A percentile compares a stretch with the other conserved stretches of the same genome.
These are phyloP conservation scores for Boletus eberwhitei DNA, from an alignment of 768 basidiomycete species.

Conservation along the genomic window DNA sequence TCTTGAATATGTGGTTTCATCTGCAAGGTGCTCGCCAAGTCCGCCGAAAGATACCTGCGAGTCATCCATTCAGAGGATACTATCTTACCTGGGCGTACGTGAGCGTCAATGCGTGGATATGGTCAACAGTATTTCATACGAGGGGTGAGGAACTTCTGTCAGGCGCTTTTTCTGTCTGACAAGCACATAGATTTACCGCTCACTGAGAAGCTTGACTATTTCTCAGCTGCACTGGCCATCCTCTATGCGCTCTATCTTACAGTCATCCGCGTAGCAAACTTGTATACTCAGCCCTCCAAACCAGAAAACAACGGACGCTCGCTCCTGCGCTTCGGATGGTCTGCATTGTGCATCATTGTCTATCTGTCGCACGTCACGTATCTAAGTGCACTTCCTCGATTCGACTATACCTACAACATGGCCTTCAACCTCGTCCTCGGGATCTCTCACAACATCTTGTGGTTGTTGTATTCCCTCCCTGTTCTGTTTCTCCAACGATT, in stretches of 20 bases:
- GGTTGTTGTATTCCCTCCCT: constrained; percentile 68
- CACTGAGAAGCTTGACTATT: constrained; percentile 94
- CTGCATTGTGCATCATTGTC: constrained; percentile 47
- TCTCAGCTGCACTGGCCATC: constrained; percentile 86
- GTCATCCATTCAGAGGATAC: constrained; percentile 67
- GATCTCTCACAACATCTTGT: constrained; percentile 73
- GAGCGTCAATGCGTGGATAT: constrained; percentile 89
- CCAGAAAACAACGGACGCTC: constrained; percentile 19
- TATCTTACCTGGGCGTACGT: constrained; percentile 64
- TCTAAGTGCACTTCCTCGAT: constrained; percentile 68
- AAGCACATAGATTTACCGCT: constrained; percentile 58
- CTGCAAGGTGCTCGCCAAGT: constrained; percentile 53
- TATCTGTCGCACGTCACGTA: constrained; percentile 78
- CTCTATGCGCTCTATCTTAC: constrained; percentile 77
- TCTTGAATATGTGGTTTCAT: constrained; percentile 83
- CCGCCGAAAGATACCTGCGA: constrained; percentile 41
- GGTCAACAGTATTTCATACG: constrained; percentile 90
- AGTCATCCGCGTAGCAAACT: constrained; percentile 69
- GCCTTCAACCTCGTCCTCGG: constrained; percentile 77
- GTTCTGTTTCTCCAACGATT: constrained; percentile 52
- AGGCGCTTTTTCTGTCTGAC: constrained; percentile 5
- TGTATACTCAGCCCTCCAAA: constrained; percentile 49
- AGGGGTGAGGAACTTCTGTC: constrained; percentile 57
- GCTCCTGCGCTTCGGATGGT: constrained; percentile 38
- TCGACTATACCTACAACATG: constrained; percentile 95